Base-by-base conservation (phyloP, 2,329 filamentous ascomycete genomes). In the Leptographium radiaticola region DNA sequence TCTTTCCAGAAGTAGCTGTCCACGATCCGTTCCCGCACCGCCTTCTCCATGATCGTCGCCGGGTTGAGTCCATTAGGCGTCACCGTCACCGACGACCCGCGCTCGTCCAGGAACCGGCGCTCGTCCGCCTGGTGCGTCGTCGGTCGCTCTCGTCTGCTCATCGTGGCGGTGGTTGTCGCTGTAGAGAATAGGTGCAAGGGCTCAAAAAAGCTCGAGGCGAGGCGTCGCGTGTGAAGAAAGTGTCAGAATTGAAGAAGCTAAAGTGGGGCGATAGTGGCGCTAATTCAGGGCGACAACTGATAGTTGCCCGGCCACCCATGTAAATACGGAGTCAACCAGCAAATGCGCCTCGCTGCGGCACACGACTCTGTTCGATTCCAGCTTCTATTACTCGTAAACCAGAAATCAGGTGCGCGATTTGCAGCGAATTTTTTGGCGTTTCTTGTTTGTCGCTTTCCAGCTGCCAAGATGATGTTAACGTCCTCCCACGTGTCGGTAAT, bases 1-100 rank as follows among this genome's bases (percentile, higher is more conserved):
- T 97, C 93, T 70, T 96, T 96, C 86, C 89, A 98, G 74, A 95
- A 98, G 71, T 95, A 94, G 52, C 83, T 88, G 65, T 95, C 89
- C 61, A 90, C 83, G 68, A 98, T 96, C 65, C 93, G 89, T 70
- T 98, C 93, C 65, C 87, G 87, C 60, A 96, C 89, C 43, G 89
- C 86, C 68, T 95, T 95, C 69, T 97, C 91, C 77, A 97, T 87
- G 56, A 97, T 87, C 6, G 87, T 90, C n/a, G 89, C 87, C 1
- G 91, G 91, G 71, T 96, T 96, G 64, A 94, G 85, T 57, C 89
- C 89, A 66, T 91, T 84, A 56, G 81, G 89, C 58, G 93, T 84
- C 25, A 94, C 79, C 39, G 82, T 70, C 47, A 84, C 87, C 13
- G 73, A 75, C 65, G 87, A 87, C 66, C 91, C 91, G 62, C 91